Conservation (phyloP, 306 rosid species). For the Heteromeles arbutifolia region DNA sequence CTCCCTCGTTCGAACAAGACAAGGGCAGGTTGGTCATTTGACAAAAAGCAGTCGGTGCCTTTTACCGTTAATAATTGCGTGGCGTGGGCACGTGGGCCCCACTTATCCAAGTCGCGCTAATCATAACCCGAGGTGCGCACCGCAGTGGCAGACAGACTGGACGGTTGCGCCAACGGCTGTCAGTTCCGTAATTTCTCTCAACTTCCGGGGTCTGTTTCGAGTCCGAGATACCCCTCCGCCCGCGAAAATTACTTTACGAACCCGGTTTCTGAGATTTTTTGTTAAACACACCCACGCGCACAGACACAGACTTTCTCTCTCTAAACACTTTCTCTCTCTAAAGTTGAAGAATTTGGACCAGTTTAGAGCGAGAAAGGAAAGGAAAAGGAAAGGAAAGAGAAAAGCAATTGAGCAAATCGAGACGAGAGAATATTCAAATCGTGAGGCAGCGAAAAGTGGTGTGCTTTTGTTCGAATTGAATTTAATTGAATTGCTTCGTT, state of each 20-base stretch:
- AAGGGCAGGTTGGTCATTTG: constrained; percentile 20
- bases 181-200: constrained; percentile 7
- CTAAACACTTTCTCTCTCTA: background rate
- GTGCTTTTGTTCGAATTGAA: background rate
- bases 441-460: background rate
- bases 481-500: background rate
- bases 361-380: background rate
- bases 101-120: constrained; percentile 11
- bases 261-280: background rate
- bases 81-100: constrained; percentile 28
- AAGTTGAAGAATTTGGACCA: background rate
- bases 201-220: background rate
- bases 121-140: constrained; percentile 10
- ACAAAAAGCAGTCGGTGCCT: background rate
- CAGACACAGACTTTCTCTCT: too few relatives aligned
- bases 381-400: background rate
- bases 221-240: background rate
- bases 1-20: background rate
- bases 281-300: background rate
- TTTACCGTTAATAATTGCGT: constrained; percentile 28
- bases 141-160: background rate
- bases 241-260: background rate
- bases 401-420: constrained; percentile 25
- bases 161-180: constrained; percentile 25
- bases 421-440: constrained; percentile 11